phyloP scores from a whole-genome alignment of 208 protist genomes.

The Leishmania lainsoni region DNA sequence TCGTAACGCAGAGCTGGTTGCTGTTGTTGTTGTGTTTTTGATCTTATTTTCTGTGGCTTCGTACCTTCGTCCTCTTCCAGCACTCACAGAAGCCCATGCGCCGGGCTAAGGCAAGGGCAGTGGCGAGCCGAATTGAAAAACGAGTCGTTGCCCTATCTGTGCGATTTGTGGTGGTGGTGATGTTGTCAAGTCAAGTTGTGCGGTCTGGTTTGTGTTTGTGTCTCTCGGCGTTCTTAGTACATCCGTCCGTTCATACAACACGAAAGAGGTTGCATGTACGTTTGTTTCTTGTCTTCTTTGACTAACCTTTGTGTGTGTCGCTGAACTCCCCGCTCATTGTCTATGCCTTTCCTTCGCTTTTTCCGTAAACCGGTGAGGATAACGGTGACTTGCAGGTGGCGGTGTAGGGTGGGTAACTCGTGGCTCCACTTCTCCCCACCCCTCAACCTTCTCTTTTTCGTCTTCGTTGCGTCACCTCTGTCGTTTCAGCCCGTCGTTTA shows the following conservation, averaged over 20 bases:
- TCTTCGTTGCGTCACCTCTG: neutral
- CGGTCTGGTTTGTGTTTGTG: neutral
- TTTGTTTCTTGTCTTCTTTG: neutral
- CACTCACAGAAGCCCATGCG: neutral
- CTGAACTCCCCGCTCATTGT: neutral
- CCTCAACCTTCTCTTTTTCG: no score
- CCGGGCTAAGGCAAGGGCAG: neutral
- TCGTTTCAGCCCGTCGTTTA: neutral
- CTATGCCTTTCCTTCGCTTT: neutral
- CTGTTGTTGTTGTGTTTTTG: neutral
- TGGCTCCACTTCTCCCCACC: neutral
- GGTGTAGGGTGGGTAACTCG: neutral
- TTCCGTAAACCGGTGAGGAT: neutral
- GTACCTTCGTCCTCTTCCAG: neutral
- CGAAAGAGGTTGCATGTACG: neutral
- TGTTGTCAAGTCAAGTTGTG: neutral
- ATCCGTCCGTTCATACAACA: neutral
- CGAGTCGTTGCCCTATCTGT: neutral
- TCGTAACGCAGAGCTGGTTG: neutral
- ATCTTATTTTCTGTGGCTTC: neutral
- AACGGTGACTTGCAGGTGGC: neutral
- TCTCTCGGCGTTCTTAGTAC: neutral
- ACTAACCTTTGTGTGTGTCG: neutral
- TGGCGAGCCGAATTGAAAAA: neutral
- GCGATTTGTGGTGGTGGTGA: neutral